Conservation (phyloP, 257 asterid species). For the Gynochthodes officinalis region DNA sequence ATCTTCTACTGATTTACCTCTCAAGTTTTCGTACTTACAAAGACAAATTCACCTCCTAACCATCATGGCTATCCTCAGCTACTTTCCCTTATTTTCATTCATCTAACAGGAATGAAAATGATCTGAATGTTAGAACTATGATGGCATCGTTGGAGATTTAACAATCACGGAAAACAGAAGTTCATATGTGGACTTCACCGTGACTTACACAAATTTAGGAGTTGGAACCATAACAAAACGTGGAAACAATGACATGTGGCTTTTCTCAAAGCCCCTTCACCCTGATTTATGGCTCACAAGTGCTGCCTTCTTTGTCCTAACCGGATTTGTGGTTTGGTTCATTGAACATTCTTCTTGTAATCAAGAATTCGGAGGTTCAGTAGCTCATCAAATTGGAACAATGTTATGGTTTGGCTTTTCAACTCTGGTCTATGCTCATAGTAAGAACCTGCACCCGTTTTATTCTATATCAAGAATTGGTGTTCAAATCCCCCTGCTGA, state of each 20-base stretch:
- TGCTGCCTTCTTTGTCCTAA: constrained; percentile 25
- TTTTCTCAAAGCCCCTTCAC: constrained; percentile 44
- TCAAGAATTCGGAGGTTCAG: constrained; percentile 41
- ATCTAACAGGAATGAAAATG: background rate
- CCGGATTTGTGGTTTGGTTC: constrained; percentile 42
- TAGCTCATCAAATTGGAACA: constrained; percentile 34
- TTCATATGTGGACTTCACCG: constrained; percentile 40
- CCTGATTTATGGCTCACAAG: constrained; percentile 31
- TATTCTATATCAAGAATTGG: too few relatives aligned
- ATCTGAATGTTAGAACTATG: constrained; percentile 23
- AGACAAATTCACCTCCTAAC: too few relatives aligned
- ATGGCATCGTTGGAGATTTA: constrained; percentile 45
- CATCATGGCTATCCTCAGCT: too few relatives aligned
- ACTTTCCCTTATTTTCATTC: background rate
- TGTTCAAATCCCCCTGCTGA: too few relatives aligned
- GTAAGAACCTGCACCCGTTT: too few relatives aligned
- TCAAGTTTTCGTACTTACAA: too few relatives aligned
- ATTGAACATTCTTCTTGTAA: constrained; percentile 40
- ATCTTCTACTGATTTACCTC: too few relatives aligned
- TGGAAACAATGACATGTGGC: constrained; percentile 31
- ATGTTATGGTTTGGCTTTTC: constrained; percentile 35
- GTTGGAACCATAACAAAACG: constrained; percentile 30
- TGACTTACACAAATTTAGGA: constrained; percentile 39
- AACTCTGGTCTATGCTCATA: constrained; percentile 34
- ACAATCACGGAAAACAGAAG: constrained; percentile 36